phyloP scores from a whole-genome alignment of 2,329 filamentous ascomycete genomes.

The Verticillium albo-atrum region DNA sequence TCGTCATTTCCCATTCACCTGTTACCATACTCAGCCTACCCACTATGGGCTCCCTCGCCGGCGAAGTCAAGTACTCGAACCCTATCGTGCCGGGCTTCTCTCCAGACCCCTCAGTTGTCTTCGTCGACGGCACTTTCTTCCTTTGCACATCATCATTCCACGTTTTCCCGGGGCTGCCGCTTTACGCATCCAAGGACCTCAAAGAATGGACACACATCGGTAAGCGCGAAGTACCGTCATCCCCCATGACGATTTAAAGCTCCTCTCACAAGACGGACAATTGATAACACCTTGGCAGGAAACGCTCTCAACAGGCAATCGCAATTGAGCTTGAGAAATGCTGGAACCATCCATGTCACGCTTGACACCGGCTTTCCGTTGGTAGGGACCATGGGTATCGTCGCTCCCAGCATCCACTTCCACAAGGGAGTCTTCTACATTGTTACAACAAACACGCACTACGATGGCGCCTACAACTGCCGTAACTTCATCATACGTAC shows the following conservation, averaged over 20 bases:
- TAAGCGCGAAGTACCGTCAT: neutral
- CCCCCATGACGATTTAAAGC: fast-evolving
- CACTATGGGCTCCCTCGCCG: neutral
- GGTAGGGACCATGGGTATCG: neutral
- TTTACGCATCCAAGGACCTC: conserved; percentile 28
- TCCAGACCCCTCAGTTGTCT: conserved; percentile 23
- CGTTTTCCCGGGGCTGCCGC: conserved; percentile 50
- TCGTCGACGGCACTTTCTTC: conserved; percentile 22
- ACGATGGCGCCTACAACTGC: neutral
- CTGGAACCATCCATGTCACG: neutral
- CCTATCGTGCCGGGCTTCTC: conserved; percentile 26
- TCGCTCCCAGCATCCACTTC: conserved; percentile 5
- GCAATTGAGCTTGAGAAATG: conserved; percentile 1
- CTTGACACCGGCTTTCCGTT: conserved; percentile 1
- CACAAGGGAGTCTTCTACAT: conserved; percentile 18
- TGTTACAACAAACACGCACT: conserved; percentile 17
- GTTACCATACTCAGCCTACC: neutral
- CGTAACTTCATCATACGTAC: conserved; percentile 18
- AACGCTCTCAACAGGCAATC: conserved; percentile 4
- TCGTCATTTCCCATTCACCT: neutral
- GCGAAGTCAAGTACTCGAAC: conserved; percentile 8
- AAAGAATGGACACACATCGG: conserved; percentile 24
- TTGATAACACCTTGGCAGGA: neutral
- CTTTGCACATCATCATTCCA: conserved; percentile 54
- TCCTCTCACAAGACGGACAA: too few species aligned